These are phyloP conservation scores for Osmanthus fragrans DNA, from an alignment of 257 asterid species.

Conservation along the genomic window DNA sequence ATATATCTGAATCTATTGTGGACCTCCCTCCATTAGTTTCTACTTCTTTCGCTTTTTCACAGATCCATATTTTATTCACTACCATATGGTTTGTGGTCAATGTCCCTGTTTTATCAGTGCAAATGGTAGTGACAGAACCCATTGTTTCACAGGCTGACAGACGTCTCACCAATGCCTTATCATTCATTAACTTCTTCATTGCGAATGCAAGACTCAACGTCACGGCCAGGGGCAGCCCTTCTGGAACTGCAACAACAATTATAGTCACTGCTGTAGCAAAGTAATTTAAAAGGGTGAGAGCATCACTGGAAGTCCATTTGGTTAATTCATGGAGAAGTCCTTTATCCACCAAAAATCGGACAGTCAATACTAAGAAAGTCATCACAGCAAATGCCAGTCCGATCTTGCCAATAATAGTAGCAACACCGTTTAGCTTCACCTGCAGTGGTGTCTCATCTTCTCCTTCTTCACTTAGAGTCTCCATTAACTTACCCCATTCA, in stretches of 20 bases:
- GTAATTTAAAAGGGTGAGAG: slow-evolving; percentile 65
- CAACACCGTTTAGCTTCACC: slow-evolving; percentile 96
- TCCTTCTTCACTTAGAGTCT: slow-evolving; percentile 85
- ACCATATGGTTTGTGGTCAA: slow-evolving; percentile 93
- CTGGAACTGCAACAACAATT: slow-evolving; percentile 97
- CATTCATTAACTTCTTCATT: slow-evolving; percentile 79
- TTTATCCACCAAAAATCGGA: slow-evolving; percentile 70
- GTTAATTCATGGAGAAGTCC: slow-evolving; percentile 55
- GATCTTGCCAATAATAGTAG: slow-evolving; percentile 88
- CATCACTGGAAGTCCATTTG: slow-evolving; percentile 74
- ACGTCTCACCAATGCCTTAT: slow-evolving; percentile 85
- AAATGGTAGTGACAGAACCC: slow-evolving; percentile 95
- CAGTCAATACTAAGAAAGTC: slow-evolving; percentile 68
- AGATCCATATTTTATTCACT: slow-evolving; percentile 72
- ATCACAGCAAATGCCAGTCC: slow-evolving; percentile 71
- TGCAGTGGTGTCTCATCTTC: slow-evolving; percentile 98
- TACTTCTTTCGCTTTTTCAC: slow-evolving; percentile 49
- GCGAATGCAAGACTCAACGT: slow-evolving; percentile 96
- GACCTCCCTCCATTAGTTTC: slow-evolving; percentile 35
- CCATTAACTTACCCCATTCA: slow-evolving; percentile 99
- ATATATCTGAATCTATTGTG: slow-evolving; percentile 35
- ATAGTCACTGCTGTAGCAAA: slow-evolving; percentile 97
- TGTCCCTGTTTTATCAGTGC: slow-evolving; percentile 99
- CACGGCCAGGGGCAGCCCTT: slow-evolving; percentile 94
- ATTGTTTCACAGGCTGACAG: slow-evolving; percentile 97